Percentiles rank a stretch among this genome's conserved stretches.
phyloP scores from a whole-genome alignment of 768 basidiomycete species.

The Boletus reticulatus region DNA sequence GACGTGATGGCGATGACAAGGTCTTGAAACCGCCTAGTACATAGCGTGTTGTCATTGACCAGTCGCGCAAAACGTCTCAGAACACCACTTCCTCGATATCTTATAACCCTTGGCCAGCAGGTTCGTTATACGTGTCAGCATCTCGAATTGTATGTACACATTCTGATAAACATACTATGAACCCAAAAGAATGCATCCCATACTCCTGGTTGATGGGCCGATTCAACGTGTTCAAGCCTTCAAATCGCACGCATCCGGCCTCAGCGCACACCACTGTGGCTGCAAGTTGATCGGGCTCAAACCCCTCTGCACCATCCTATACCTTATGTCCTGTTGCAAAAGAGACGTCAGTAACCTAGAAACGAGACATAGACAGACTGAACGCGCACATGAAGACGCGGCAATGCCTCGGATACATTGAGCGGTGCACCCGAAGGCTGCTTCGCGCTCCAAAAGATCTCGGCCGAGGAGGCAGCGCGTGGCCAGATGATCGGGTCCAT shows the following conservation, averaged over 20 bases:
- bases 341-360: not conserved
- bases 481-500: slow-evolving; percentile 49
- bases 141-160: too few species aligned
- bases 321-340: slow-evolving; percentile 38
- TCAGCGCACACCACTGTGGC: slow-evolving; percentile 55
- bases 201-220: not conserved
- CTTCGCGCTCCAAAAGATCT: slow-evolving; percentile 53
- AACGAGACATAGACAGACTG: not conserved
- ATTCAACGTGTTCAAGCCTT: not conserved
- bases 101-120: too few species aligned
- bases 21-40: too few species aligned
- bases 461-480: slow-evolving; percentile 44
- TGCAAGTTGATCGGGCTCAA: slow-evolving; percentile 47
- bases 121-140: too few species aligned
- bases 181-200: too few species aligned
- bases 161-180: too few species aligned
- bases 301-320: slow-evolving; percentile 49
- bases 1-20: too few species aligned
- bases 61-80: too few species aligned
- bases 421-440: slow-evolving; percentile 35
- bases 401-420: slow-evolving; percentile 39
- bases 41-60: too few species aligned
- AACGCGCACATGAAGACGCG: slow-evolving; percentile 41
- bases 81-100: too few species aligned
- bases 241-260: slow-evolving; percentile 46